Conservation (phyloP, 2,329 filamentous ascomycete genomes). For the Mariannaea sp. region DNA sequence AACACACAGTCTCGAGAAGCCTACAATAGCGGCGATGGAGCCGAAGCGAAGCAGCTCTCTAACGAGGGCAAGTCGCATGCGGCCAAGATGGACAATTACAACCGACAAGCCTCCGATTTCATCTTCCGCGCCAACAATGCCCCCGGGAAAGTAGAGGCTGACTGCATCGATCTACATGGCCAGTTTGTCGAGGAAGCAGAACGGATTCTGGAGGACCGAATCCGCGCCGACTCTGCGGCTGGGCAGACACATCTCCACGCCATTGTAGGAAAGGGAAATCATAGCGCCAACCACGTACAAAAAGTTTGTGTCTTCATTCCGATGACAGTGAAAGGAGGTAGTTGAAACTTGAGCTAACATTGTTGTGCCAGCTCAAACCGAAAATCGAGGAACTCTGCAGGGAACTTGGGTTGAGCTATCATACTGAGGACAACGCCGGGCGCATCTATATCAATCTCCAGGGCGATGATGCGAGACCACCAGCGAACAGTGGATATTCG, state of each 20-base stretch:
- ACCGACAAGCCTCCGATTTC: conserved; percentile 87
- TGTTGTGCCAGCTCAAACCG: conserved; percentile 69
- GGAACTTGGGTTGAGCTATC: conserved; percentile 80
- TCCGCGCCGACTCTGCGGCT: conserved; percentile 73
- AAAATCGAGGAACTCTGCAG: conserved; percentile 84
- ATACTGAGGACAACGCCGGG: conserved; percentile 87
- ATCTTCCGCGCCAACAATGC: conserved; percentile 97
- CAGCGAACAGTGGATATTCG: conserved; percentile 44
- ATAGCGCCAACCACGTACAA: conserved; percentile 79
- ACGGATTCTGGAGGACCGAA: conserved; percentile 83
- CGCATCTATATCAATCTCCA: conserved; percentile 86
- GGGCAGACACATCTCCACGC: conserved; percentile 87
- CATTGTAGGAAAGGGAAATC: conserved; percentile 95
- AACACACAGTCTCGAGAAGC: conserved; percentile 69
- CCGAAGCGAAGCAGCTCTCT: conserved; percentile 78
- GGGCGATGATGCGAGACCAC: conserved; percentile 66
- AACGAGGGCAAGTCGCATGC: conserved; percentile 86
- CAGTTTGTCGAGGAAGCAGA: conserved; percentile 95
- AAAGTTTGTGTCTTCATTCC: conserved; percentile 54
- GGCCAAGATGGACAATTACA: conserved; percentile 83
- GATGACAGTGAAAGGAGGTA: not conserved
- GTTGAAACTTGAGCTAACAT: not conserved
- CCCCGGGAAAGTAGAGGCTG: conserved; percentile 70
- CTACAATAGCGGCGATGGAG: conserved; percentile 83
- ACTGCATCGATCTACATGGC: conserved; percentile 93